Conservation (phyloP, 768 basidiomycete genomes). For the Candolleomyces eurysporus region DNA sequence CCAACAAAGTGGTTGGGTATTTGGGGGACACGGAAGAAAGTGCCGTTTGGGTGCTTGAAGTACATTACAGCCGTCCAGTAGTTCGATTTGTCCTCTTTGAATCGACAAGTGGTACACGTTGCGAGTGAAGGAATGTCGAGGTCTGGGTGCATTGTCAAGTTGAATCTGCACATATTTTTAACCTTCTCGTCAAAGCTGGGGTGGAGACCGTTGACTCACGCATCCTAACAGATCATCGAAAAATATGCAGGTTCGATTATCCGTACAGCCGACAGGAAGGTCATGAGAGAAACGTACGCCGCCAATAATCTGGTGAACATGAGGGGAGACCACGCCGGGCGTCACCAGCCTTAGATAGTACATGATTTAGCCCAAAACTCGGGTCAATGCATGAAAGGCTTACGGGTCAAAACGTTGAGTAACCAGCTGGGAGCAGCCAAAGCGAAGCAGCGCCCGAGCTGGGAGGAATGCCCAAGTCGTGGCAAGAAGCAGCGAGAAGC, state of each 20-base stretch:
- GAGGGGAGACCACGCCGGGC: neutral
- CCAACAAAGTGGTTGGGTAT: neutral
- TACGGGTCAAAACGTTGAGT: constrained; percentile 3
- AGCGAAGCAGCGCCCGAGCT: neutral
- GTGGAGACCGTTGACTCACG: neutral
- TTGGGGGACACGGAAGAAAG: neutral
- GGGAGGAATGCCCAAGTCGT: neutral
- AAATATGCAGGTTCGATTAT: no score
- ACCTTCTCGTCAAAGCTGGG: neutral
- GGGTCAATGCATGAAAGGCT: neutral
- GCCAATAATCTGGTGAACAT: constrained; percentile 4
- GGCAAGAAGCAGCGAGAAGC: neutral
- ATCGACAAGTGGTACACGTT: neutral
- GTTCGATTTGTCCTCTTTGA: constrained; percentile 5
- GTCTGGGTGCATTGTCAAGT: neutral
- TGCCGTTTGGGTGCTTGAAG: constrained; percentile 4
- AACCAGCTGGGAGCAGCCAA: constrained; percentile 2
- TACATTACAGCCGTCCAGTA: constrained; percentile 5
- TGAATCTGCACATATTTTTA: neutral
- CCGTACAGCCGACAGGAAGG: neutral
- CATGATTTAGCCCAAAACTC: neutral
- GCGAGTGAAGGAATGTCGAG: neutral
- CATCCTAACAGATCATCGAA: neutral
- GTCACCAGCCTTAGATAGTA: neutral
- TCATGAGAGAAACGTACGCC: neutral